Conservation (phyloP, 768 basidiomycete genomes). For the Amyloporia xantha region DNA sequence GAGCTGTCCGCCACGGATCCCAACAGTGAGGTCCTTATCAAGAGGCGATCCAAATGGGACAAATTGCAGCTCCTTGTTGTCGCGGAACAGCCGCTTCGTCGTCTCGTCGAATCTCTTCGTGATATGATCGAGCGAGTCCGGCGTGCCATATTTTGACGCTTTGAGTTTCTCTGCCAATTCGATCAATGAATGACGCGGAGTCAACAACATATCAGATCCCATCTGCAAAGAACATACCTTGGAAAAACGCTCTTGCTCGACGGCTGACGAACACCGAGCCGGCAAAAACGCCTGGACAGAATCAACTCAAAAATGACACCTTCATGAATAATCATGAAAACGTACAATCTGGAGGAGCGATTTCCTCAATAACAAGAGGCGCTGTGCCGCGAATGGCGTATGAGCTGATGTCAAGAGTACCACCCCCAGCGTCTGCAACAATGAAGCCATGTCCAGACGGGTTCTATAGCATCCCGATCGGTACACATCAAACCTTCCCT, state of each 20-base stretch:
- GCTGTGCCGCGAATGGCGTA: slow-evolving; percentile 66
- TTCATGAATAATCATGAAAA: slow-evolving; percentile 7
- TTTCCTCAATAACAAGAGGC: slow-evolving; percentile 75
- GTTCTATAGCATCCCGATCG: slow-evolving; percentile 37
- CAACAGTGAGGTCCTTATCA: slow-evolving; percentile 64
- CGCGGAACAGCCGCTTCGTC: slow-evolving; percentile 72
- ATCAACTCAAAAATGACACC: neutral
- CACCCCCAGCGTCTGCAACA: slow-evolving; percentile 76
- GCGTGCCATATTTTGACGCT: slow-evolving; percentile 63
- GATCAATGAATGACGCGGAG: neutral
- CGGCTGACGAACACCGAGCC: slow-evolving; percentile 80
- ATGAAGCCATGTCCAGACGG: slow-evolving; percentile 73
- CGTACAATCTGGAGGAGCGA: slow-evolving; percentile 77
- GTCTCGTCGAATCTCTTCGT: slow-evolving; percentile 78
- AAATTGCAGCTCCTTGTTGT: slow-evolving; percentile 60
- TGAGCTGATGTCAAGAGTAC: slow-evolving; percentile 75
- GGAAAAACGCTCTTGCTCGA: slow-evolving; percentile 63
- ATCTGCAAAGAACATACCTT: slow-evolving; percentile 36
- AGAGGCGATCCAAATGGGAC: slow-evolving; percentile 73
- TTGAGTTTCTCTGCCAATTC: slow-evolving; percentile 57
- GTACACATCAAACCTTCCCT: neutral
- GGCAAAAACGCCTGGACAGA: slow-evolving; percentile 61
- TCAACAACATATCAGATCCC: too few relatives aligned
- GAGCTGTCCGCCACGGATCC: slow-evolving; percentile 66
- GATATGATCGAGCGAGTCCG: slow-evolving; percentile 71